These are phyloP conservation scores for Prunus campanulata DNA, from an alignment of 306 rosid species.

Conservation along the genomic window DNA sequence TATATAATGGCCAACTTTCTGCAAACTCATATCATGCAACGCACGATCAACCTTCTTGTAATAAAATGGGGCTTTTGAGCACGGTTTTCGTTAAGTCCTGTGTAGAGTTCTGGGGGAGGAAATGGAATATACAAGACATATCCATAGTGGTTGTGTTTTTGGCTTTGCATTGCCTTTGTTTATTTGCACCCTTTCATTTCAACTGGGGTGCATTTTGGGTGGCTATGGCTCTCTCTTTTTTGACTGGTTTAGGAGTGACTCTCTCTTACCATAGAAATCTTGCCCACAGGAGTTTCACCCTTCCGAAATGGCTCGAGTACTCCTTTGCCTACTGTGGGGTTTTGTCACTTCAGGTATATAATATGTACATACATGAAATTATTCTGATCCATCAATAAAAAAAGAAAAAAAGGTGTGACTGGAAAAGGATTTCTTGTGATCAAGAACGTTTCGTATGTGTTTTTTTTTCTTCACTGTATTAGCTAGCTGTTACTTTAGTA, in stretches of 20 bases:
- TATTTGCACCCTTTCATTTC: conserved; percentile 70
- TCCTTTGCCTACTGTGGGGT: conserved; percentile 71
- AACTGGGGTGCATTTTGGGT: conserved; percentile 62
- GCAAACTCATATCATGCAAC: too few relatives aligned
- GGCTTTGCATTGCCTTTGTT: conserved; percentile 48
- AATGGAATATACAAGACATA: conserved; percentile 58
- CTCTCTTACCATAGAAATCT: conserved; percentile 74
- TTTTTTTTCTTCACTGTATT: not conserved
- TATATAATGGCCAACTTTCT: too few relatives aligned
- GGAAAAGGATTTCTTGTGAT: too few relatives aligned
- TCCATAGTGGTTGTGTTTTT: conserved; percentile 49
- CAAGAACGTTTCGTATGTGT: not conserved
- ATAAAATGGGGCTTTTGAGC: too few relatives aligned
- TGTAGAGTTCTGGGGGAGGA: conserved; percentile 36
- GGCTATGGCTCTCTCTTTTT: conserved; percentile 47
- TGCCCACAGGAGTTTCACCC: conserved; percentile 73
- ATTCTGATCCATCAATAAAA: too few relatives aligned
- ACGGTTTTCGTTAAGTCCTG: too few relatives aligned
- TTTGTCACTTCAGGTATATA: conserved; percentile 65
- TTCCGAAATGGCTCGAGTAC: conserved; percentile 88
- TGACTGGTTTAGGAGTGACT: conserved; percentile 72
- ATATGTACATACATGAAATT: too few relatives aligned
- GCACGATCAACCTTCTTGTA: too few relatives aligned
- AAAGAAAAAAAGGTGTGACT: too few relatives aligned
- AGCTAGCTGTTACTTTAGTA: too few relatives aligned